These are phyloP conservation scores for Acanthamoeba quina DNA, from an alignment of 208 protist genomes.

Conservation along the genomic window DNA sequence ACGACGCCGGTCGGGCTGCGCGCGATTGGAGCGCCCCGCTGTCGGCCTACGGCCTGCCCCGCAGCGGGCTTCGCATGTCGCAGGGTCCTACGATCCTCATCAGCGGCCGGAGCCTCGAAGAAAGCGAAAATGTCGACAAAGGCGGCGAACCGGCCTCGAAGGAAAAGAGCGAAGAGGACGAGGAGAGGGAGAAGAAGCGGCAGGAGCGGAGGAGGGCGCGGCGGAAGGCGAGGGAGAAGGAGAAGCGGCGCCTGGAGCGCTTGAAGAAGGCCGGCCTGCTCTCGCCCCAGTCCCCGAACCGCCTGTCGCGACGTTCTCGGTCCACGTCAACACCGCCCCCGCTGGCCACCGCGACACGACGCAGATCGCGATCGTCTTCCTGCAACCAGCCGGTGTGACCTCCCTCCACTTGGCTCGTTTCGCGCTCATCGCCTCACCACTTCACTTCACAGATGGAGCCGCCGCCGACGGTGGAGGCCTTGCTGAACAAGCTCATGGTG, in stretches of 20 bases:
- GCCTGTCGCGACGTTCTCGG: not conserved
- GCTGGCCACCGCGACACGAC: no score
- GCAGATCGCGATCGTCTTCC: no score
- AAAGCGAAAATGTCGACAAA: not conserved
- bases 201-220: conserved; percentile 9
- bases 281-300: not conserved
- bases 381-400: no score
- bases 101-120: not conserved
- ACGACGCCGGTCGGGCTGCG: not conserved
- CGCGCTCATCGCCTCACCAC: not conserved
- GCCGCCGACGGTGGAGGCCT: not conserved
- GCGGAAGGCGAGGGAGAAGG: not conserved
- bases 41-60: not conserved
- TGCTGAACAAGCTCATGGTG: not conserved
- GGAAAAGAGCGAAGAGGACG: not conserved
- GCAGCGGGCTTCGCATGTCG: not conserved
- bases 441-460: not conserved
- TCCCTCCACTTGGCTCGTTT: not conserved
- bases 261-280: not conserved
- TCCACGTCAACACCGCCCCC: not conserved
- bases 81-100: not conserved
- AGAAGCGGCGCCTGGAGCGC: not conserved
- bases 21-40: not conserved
- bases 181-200: not conserved
- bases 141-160: not conserved